Evolutionary conservation across 768 basidiomycete genomes (phyloP), one percentile per base, ranked within the genome.

Genomic region (Boletus sp.): DNA sequence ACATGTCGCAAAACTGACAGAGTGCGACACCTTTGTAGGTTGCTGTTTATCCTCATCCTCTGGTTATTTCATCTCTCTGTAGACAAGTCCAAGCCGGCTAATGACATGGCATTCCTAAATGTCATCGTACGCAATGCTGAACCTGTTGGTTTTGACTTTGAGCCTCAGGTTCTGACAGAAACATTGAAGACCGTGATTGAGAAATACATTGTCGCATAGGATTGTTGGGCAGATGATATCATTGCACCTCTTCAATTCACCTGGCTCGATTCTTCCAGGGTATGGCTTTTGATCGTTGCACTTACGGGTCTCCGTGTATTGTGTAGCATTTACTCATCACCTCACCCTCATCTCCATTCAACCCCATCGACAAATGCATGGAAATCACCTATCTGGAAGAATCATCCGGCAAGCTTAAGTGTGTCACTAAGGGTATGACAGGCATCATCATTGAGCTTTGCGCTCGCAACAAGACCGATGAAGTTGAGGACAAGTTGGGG

Each of bases 341-440:
- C n/a, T n/a, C n/a, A n/a, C n/a, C n/a, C n/a, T n/a, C n/a, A n/a
- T n/a, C n/a, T n/a, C 95, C 95, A 5, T 98, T 98, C 85, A 97
- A 98, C 82, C 96, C 96, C 50, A 93, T 95, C 66, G 94, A 96
- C 83, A 98, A 98, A 83, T 92, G 95, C 70, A 98, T 95, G 57
- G 96, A 98, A 78, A 95, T 96, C 73, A 98, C 96, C 49, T 98
- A 98, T 80, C 89, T 85, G 47, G 95, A 97, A 73, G 89, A 94
- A 74, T 81, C 92, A 8, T 81, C 90, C n/a, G 96, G 96, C 75
- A 92, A 90, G 75, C 84, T 98, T 65, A 97, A 96, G 85, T 92
- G 96, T 68, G 96, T 96, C 68, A 97, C 96, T 72, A 98, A 98
- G 88, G 96, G 96, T 73, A 98, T 98, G 96, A 98, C 96, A 45